Conservation (phyloP, 257 asterid genomes). For the Linderniella brevidens region DNA sequence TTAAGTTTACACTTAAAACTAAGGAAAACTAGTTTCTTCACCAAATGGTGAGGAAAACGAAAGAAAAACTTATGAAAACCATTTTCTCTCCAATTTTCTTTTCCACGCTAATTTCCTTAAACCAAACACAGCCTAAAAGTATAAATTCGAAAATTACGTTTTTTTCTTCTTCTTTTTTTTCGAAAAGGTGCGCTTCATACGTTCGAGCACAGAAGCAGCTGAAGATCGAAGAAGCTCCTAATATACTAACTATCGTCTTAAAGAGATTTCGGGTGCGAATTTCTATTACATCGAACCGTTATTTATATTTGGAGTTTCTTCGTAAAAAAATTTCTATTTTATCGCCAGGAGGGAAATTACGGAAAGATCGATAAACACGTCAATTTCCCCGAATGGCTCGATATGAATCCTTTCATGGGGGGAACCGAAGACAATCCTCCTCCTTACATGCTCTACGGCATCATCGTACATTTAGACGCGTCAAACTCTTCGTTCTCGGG, state of each 20-base stretch:
- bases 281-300: not conserved
- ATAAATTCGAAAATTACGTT: no score
- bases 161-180: constrained; percentile 1
- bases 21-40: no score
- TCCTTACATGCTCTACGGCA: constrained; percentile 65
- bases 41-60: no score
- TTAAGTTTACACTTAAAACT: no score
- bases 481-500: constrained; percentile 66
- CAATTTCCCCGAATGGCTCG: constrained; percentile 66
- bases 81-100: no score
- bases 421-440: constrained; percentile 73
- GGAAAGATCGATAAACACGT: constrained; percentile 80
- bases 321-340: not conserved
- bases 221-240: constrained; percentile 71
- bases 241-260: constrained; percentile 73
- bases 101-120: no score
- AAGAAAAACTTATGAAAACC: no score
- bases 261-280: constrained; percentile 72
- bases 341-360: constrained; percentile 59
- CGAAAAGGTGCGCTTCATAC: constrained; percentile 55
- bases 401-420: constrained; percentile 69
- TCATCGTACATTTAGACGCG: constrained; percentile 69
- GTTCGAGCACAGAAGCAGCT: constrained; percentile 69
- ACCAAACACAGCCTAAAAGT: no score
- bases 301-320: not conserved